Conservation (phyloP, 2,329 filamentous ascomycete genomes). For the Sarocladium oryzae region DNA sequence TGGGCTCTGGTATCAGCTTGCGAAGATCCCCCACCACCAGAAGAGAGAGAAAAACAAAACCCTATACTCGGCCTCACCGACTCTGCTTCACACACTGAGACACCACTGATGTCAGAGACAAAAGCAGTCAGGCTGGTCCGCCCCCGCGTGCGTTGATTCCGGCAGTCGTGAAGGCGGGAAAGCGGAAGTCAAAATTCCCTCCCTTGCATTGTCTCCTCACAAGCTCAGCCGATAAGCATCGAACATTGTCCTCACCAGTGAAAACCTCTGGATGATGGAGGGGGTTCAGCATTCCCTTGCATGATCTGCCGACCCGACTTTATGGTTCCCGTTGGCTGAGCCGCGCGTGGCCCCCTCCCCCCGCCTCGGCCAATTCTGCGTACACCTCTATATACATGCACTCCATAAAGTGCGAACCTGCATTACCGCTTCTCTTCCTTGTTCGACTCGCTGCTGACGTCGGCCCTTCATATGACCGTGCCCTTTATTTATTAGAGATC, state of each 20-base stretch:
- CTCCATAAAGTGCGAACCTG: too few relatives aligned
- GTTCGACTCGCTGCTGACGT: too few relatives aligned
- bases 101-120: conserved; percentile 6
- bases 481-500: not conserved
- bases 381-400: too few relatives aligned
- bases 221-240: not conserved
- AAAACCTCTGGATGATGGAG: too few relatives aligned
- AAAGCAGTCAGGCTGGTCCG: not conserved
- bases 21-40: too few relatives aligned
- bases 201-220: conserved; percentile 1
- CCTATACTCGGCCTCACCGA: too few relatives aligned
- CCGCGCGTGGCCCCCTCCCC: too few relatives aligned
- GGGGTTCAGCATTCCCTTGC: too few relatives aligned
- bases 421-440: too few relatives aligned
- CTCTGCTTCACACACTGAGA: not conserved
- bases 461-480: conserved; percentile 1
- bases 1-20: too few relatives aligned
- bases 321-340: not conserved
- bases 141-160: conserved; percentile 2
- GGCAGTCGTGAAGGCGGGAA: not conserved
- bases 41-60: too few relatives aligned
- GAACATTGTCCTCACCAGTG: not conserved
- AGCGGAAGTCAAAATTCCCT: not conserved
- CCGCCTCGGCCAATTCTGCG: too few relatives aligned
- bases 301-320: conserved; percentile 7